Base-by-base conservation (phyloP, 305 asterid genomes). In the Fraxinus sp. region DNA sequence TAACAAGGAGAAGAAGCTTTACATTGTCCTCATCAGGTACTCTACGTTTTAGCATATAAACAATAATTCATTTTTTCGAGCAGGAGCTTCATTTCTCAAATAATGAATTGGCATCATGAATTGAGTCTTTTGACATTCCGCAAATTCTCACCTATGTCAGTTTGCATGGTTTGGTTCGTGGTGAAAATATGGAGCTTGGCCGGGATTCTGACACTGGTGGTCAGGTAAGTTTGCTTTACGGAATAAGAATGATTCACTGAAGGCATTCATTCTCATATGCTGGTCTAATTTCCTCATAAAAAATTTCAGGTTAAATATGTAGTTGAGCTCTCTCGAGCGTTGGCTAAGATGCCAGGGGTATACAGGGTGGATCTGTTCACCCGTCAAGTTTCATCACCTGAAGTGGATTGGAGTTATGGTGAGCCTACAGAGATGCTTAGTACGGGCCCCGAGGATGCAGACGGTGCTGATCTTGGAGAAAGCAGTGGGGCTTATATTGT, bases 151-250 rank as follows among this genome's bases (percentile, higher is more conserved):
- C 64, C 64, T 5, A 49, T 49, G 64, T 84, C 90, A 95, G 99
- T 86, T 87, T 96, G 57, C 99, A 94, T 79, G 99, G 99, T 46
- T 87, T 94, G 83, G 97, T 94, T 59, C 97, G 98, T 49, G 98
- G 99, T 68, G 99, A 94, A 83, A 94, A 96, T 79, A 94, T 96
- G 99, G 98, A 96, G 89, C 99, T 96, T 80, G 99, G 99, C 77
- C 92, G 99, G 68, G 99, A 95, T 88, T 93, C 98, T 18, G 99
- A 96, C 82, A 96, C 99, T 0, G 99, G 97, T 75, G 98, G 99
- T 79, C 99, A 96, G 97, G 98, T 92, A 88, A 26, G 36, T 66
- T 66, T 28, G 74, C 35, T 66, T 13, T 10, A 7, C 8, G 33
- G 18, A 26, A 28, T 66, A 66, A 66, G 74, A 66, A 66, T 66